These are phyloP conservation scores for Arabis hirsuta DNA, from an alignment of 345 rosid species.

Conservation along the genomic window DNA sequence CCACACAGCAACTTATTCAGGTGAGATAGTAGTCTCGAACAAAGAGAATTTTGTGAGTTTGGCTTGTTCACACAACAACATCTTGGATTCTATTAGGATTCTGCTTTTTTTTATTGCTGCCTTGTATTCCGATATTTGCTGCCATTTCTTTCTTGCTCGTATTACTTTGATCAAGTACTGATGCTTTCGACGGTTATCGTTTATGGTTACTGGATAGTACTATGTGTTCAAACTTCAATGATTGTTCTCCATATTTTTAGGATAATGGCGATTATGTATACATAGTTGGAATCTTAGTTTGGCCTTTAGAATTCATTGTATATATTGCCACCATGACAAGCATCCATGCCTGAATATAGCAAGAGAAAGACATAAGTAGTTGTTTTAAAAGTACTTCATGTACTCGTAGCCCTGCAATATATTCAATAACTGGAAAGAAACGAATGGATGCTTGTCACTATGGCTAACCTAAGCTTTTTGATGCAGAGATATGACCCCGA, in stretches of 20 bases:
- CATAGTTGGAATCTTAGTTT: not conserved
- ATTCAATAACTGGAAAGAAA: not conserved
- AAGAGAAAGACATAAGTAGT: not conserved
- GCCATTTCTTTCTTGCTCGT: not conserved
- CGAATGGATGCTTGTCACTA: not conserved
- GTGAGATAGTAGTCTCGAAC: conserved; percentile 43
- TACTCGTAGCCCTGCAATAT: conserved; percentile 1
- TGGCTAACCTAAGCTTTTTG: conserved; percentile 35
- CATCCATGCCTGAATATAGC: not conserved
- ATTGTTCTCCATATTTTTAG: not conserved
- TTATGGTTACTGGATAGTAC: not conserved
- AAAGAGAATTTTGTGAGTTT: not conserved
- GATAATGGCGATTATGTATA: not conserved
- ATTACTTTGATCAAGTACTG: conserved; percentile 3
- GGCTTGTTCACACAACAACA: not conserved
- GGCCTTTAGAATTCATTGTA: not conserved
- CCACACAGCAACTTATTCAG: conserved; percentile 95
- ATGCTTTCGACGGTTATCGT: not conserved
- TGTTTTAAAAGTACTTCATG: not conserved
- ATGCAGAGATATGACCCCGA: conserved; percentile 93
- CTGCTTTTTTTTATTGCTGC: not conserved
- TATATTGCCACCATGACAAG: not conserved
- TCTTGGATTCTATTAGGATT: conserved; percentile 10
- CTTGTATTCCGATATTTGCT: not conserved
- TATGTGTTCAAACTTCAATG: not conserved